Evolutionary conservation across 2,329 filamentous ascomycete genomes (phyloP), one percentile per base, ranked within the genome.

Genomic region (Diaporthe citriasiana): DNA sequence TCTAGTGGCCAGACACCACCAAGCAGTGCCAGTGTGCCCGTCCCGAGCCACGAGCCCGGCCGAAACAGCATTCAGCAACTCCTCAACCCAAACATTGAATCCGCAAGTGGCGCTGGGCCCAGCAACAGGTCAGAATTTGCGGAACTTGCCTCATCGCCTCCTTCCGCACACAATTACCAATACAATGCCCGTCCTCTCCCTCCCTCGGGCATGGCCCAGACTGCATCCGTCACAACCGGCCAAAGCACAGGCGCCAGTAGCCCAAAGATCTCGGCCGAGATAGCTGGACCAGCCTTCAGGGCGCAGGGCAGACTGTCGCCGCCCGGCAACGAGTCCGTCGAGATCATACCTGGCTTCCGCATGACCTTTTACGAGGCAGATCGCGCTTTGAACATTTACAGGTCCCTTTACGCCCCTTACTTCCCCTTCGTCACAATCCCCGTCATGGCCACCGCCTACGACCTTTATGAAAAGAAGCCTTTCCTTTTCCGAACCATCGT

Each of bases 381-480:
- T 4, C 75, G 78, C 0, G 79, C 80, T 10, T 76, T 86, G 1
- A 75, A 78, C 7, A 75, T 80, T 2, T 86, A 86, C 73, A 79
- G 80, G 4, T 77, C 76, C 1, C 76, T 81, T 4, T 82, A 82
- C 65, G 76, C 79, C 17, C 81, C 82, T 0, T 78, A 79, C 47
- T 86, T 82, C 9, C 84, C 84, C 0, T 86, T 86, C 71, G 79
- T 85, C 1, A 80, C 82, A 1, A 72, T 86, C 1, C 73, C 79
- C 0, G 53, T 71, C 0, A 45, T 73, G 4, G 59, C 79, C 0
- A 78, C 79, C 3, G 80, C 83, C 0, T 76, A 77, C 4, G 78
- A 81, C 0, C 71, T 86, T n/a, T 81, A 81, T 56, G 68, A 77
- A 0, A 75, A 77, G n/a, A 78, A 80, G 8, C 81, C 79, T 0